Base-by-base conservation (phyloP, 257 asterid genomes). In the Cruciata laevipes region DNA sequence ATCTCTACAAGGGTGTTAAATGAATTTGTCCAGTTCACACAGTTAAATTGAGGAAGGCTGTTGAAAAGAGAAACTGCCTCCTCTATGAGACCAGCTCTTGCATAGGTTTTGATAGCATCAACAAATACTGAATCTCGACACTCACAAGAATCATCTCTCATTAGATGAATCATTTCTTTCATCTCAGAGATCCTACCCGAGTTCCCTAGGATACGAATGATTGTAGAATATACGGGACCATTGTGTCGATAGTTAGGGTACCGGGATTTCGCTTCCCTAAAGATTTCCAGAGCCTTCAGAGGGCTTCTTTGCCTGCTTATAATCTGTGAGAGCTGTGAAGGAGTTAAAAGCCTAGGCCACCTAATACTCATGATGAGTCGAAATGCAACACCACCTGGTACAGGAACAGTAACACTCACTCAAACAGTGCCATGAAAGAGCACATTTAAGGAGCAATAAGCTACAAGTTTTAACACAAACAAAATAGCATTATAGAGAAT, bases 311-410 rank as follows among this genome's bases (percentile, higher is more conserved):
- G 96, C 64, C 76, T 70, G 51, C 75, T 76, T 71, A 87, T 76
- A 23, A 93, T 68, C 83, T 82, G 91, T 0, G 94, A 85, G 77
- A 89, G 97, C 38, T 81, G 82, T 27, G 89, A 81, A 40, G 97
- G 90, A 20, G 84, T 82, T 75, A 93, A 76, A 68, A 81, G 58
- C 82, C 94, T 85, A 18, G 98, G 98, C 98, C 98, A 89, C 78
- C 95, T 86, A 23, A 88, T 64, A 63, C 78, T 78, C 96, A 91
- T 87, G 69, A 53, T 63, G 42, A 40, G 52, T n/a, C 1, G 3
- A 65, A 61, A 40, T 53, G 32, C 18, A 20, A 33, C 44, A 55
- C 63, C 71, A 55, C 63, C 71, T 44, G 14, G 67, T 21, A 31
- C 68, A 49, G 68, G 44, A 77, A 53, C 62, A 70, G 2, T 40